Evolutionary conservation across 2,329 filamentous ascomycete genomes (phyloP), one percentile per base, ranked within the genome.

Genomic region (Ophiocordyceps camponoti-leonardi): DNA sequence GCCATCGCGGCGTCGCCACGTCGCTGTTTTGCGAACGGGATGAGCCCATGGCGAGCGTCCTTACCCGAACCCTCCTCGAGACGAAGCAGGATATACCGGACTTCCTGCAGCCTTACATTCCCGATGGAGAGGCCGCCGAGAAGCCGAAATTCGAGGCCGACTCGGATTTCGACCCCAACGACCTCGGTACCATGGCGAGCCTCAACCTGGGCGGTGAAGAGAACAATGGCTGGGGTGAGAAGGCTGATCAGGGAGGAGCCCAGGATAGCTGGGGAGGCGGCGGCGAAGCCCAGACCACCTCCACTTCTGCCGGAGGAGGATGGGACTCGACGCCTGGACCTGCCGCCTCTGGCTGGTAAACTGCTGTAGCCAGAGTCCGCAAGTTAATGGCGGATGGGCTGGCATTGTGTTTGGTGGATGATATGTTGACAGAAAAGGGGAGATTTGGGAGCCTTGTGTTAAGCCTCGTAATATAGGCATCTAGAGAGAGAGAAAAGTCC

Each of bases 11-110:
- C 18, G 66, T 87, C 6, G 88, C 92, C 0, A 90, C 84, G 0
- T 94, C 90, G 0, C 90, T 98, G 66, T 96, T 82, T 68, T 86
- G 81, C 23, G 80, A 88, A 1, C 68, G 73, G 1, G 84, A 96
- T 54, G 75, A 83, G 46, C 73, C 80, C 3, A 66, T 96, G 40
- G 86, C 74, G 0, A 70, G 74, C 11, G 77, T 83, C 2, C 69
- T 98, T 1, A 83, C 86, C 35, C 87, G 88, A 59, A 79, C 86
- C 6, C 69, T 98, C 0, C 57, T 94, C 0, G 90, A 96, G 63
- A 84, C 78, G 6, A 71, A 78, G 6, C 86, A 94, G 62, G 63
- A 69, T 0, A 65, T 98, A 23, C 92, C 92, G 0, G 83, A 93
- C 0, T 96, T 96, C 58, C 72, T 96, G 0, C 58, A 81, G 51